phyloP scores from a whole-genome alignment of 169 alveolate species.

The Plasmodium ovale region DNA sequence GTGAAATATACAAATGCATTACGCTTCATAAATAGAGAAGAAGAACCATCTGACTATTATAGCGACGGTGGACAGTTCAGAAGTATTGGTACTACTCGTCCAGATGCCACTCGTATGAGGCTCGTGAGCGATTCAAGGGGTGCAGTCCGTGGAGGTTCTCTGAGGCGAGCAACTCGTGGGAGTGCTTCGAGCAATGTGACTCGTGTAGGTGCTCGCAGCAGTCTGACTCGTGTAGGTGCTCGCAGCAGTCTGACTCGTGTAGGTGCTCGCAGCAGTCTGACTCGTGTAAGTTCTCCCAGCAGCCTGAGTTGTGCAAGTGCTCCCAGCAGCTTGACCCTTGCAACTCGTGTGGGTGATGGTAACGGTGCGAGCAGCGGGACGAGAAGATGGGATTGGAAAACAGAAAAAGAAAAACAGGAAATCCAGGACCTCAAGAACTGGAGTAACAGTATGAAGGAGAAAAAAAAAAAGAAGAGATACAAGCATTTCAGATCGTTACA shows the following conservation, averaged over 20 bases:
- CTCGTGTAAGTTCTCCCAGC: background rate
- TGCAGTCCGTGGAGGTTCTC: too few species aligned
- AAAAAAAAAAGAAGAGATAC: background rate
- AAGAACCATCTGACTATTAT: background rate
- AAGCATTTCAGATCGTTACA: slow-evolving; percentile 58
- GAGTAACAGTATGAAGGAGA: background rate
- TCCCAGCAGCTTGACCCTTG: too few species aligned
- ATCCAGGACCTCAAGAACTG: background rate
- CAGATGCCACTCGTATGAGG: too few species aligned
- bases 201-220: background rate
- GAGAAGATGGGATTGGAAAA: too few species aligned
- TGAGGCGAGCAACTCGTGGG: background rate
- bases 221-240: background rate
- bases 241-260: background rate
- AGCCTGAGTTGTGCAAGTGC: too few species aligned
- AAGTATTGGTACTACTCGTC: too few species aligned
- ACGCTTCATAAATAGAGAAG: background rate
- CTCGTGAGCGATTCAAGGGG: too few species aligned
- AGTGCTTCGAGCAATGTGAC: background rate
- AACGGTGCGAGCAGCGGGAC: background rate
- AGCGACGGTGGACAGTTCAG: background rate
- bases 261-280: background rate
- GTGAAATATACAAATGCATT: too few species aligned
- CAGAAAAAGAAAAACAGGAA: background rate
- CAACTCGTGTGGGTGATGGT: too few species aligned